phyloP scores from a whole-genome alignment of 371 early-diverging fungal species.

The Mucor lusitanicus region DNA sequence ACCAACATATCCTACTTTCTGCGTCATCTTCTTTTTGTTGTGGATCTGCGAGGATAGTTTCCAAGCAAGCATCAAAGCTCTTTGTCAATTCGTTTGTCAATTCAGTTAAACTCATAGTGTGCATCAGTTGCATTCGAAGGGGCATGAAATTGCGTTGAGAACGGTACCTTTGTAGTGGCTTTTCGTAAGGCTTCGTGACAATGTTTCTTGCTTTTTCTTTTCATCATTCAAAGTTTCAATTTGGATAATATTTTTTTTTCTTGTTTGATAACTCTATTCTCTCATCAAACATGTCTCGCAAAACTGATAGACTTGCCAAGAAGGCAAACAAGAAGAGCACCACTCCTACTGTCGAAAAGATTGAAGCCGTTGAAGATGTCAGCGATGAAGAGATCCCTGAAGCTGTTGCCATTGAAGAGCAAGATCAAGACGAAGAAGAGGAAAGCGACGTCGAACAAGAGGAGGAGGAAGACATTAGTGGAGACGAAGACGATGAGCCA shows the following conservation, averaged over 20 bases:
- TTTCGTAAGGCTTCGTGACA: not conserved
- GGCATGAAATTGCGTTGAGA: not conserved
- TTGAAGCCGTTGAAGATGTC: slow-evolving; percentile 1
- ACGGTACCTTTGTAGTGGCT: not conserved
- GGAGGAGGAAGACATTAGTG: slow-evolving; percentile 11
- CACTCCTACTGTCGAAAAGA: slow-evolving; percentile 11
- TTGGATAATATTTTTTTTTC: slow-evolving; percentile 8
- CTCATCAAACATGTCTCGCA: slow-evolving; percentile 21
- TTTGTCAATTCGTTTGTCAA: slow-evolving; percentile 25
- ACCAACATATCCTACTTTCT: not conserved
- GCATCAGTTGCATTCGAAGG: not conserved
- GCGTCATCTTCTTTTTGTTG: slow-evolving; percentile 22
- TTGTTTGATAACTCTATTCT: not conserved
- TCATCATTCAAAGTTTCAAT: not conserved
- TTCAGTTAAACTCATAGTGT: slow-evolving; percentile 11
- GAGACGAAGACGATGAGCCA: slow-evolving; percentile 23
- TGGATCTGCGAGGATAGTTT: slow-evolving; percentile 29
- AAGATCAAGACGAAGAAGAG: slow-evolving; percentile 13
- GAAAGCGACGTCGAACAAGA: slow-evolving; percentile 21
- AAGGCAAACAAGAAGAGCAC: slow-evolving; percentile 17
- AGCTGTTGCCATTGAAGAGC: slow-evolving; percentile 10
- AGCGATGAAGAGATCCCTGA: slow-evolving; percentile 15
- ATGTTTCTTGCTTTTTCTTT: slow-evolving; percentile 3
- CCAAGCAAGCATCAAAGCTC: slow-evolving; percentile 36
- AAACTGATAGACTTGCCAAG: slow-evolving; percentile 28